phyloP scores from a whole-genome alignment of 305 asterid genomes.

The Fraxinus angustifolia region DNA sequence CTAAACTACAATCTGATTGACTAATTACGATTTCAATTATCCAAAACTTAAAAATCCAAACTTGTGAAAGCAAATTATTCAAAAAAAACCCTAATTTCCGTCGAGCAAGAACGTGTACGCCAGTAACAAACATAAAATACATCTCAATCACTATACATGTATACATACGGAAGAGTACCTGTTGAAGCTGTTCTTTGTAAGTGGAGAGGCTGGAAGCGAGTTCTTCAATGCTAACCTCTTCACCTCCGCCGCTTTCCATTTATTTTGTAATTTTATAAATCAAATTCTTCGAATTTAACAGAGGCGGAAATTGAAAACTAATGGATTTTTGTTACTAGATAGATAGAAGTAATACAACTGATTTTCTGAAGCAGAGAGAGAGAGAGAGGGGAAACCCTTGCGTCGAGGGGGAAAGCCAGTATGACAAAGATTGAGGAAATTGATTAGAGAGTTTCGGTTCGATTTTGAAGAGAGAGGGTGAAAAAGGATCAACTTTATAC shows the following conservation, averaged over 20 bases:
- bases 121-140: neutral
- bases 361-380: neutral
- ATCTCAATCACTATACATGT: neutral
- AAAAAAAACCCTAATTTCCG: neutral
- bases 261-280: neutral
- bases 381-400: neutral
- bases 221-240: conserved; percentile 78
- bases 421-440: neutral
- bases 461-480: neutral
- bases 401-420: neutral
- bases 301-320: neutral
- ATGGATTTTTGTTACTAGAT: neutral
- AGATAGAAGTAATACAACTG: neutral
- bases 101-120: neutral
- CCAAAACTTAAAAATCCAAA: neutral
- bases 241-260: conserved; percentile 58
- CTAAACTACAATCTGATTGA: neutral
- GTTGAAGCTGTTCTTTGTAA: conserved; percentile 82
- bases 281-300: conserved; percentile 4
- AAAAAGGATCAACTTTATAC: neutral
- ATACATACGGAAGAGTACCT: conserved; percentile 41
- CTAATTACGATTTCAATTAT: neutral
- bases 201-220: conserved; percentile 79
- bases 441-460: neutral
- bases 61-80: neutral